phyloP scores from a whole-genome alignment of 345 rosid genomes.

The Fremontodendron californicum region DNA sequence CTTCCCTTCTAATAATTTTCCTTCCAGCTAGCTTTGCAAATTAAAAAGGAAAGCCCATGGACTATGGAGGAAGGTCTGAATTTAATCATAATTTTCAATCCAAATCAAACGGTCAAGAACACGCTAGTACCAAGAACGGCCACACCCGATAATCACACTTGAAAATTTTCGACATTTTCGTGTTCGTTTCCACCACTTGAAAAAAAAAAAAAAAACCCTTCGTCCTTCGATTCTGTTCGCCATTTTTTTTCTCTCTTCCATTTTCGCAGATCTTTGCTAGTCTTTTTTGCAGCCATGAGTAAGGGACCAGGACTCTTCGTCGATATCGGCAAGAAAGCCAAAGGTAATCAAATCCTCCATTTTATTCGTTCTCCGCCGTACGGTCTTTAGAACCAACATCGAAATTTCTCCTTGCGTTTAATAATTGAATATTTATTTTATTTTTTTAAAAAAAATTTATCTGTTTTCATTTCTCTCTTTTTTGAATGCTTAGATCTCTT shows the following conservation, averaged over 20 bases:
- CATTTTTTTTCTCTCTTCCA: constrained; percentile 13
- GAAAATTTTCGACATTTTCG: neutral
- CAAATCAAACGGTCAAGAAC: neutral
- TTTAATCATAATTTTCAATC: too few relatives aligned
- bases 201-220: neutral
- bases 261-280: constrained; percentile 36
- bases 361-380: neutral
- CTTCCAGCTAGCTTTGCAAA: too few relatives aligned
- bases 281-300: too few relatives aligned
- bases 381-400: neutral
- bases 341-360: neutral
- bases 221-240: constrained; percentile 6
- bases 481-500: constrained; percentile 56
- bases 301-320: too few relatives aligned
- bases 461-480: constrained; percentile 7
- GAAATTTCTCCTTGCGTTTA: constrained; percentile 2
- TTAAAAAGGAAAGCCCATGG: too few relatives aligned
- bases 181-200: neutral
- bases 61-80: too few relatives aligned
- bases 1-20: too few relatives aligned
- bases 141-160: neutral
- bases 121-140: neutral
- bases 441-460: neutral
- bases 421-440: neutral
- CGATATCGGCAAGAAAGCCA: too few relatives aligned